Evolutionary conservation across 225 moss, liverwort and hornwort species (phyloP).

Genomic region (Takakia lepidozioides): DNA sequence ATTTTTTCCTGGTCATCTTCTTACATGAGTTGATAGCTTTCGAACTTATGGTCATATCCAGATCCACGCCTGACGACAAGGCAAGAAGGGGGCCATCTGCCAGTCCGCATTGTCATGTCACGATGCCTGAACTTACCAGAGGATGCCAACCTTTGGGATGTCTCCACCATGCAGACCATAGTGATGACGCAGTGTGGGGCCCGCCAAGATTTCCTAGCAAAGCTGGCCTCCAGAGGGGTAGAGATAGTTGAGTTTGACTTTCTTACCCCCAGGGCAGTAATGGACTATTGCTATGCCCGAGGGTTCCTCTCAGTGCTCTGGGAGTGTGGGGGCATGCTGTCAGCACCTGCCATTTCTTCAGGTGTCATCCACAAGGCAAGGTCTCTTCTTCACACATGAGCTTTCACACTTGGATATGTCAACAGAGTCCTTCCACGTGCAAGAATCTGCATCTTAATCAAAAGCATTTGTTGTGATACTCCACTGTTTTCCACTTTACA

Average conservation of each 20-base stretch:
- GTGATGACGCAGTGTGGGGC: constrained; percentile 87
- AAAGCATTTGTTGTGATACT: too few species aligned
- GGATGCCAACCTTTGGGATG: constrained; percentile 83
- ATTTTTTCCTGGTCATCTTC: too few species aligned
- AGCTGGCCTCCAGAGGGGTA: constrained; percentile 65
- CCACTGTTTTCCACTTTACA: too few species aligned
- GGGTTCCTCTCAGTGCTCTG: constrained; percentile 81
- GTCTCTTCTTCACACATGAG: constrained; percentile 2
- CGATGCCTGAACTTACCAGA: constrained; percentile 67
- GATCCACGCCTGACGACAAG: constrained; percentile 91
- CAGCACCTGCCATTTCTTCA: constrained; percentile 89
- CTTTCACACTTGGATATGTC: too few species aligned
- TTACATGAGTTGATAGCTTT: too few species aligned
- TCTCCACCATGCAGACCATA: constrained; percentile 74
- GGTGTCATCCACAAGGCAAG: constrained; percentile 92
- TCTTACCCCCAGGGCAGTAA: constrained; percentile 73
- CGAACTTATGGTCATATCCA: constrained; percentile 11
- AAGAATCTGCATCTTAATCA: too few species aligned
- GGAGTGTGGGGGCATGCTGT: constrained; percentile 94
- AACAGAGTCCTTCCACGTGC: too few species aligned
- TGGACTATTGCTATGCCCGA: constrained; percentile 90
- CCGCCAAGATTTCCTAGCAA: constrained; percentile 66
- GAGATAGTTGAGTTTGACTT: constrained; percentile 95
- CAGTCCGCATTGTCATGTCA: constrained; percentile 88
- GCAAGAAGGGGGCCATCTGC: constrained; percentile 82